These are phyloP conservation scores for Fusarium fracticaudum DNA, from an alignment of 2,329 filamentous ascomycete genomes.

Conservation along the genomic window DNA sequence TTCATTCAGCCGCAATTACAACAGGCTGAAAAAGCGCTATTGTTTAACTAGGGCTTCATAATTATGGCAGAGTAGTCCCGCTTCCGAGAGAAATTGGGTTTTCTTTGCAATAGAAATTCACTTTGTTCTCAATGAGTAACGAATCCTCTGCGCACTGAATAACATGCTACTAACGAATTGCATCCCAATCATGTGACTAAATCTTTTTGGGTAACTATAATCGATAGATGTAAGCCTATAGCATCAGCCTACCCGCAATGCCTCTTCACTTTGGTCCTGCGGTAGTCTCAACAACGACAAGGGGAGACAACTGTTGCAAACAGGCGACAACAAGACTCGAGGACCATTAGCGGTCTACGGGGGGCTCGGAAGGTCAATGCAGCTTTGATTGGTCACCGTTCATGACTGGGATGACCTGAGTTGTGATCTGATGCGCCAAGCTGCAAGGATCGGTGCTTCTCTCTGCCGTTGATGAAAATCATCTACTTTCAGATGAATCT, in stretches of 20 bases:
- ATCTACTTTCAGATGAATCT: background rate
- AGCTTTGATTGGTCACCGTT: background rate
- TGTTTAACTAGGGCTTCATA: accelerated
- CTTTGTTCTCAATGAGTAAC: too few species aligned
- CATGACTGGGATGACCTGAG: background rate
- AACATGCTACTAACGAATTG: accelerated
- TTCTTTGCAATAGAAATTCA: too few species aligned
- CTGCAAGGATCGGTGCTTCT: background rate
- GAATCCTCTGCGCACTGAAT: accelerated
- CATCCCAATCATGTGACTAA: background rate
- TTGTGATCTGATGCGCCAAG: background rate
- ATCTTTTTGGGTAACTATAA: accelerated
- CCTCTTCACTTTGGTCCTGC: background rate
- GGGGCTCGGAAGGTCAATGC: background rate
- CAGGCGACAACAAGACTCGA: background rate
- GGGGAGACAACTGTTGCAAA: background rate
- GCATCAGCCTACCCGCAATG: accelerated
- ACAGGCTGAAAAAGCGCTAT: accelerated
- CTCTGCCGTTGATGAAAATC: background rate
- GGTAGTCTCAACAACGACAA: background rate
- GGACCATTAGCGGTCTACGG: background rate
- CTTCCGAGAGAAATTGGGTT: accelerated
- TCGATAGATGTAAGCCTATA: accelerated
- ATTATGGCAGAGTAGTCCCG: accelerated
- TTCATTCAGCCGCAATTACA: accelerated